Conservation (phyloP, 2,329 filamentous ascomycete genomes). For the Tolypocladium cylindrosporum region DNA sequence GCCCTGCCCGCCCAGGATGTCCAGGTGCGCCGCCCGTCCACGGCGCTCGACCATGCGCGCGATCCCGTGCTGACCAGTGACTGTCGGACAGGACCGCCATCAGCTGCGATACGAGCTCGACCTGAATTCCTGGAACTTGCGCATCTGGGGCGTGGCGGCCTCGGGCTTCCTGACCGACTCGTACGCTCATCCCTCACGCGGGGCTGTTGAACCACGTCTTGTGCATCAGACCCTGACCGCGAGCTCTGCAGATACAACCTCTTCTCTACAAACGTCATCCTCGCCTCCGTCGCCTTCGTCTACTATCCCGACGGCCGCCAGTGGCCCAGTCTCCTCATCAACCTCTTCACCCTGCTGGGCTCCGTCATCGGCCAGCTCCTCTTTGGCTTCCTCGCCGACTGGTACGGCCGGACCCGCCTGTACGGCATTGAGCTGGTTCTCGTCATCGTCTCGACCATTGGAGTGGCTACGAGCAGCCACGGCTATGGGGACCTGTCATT, state of each 20-base stretch:
- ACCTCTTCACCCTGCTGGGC: conserved; percentile 41
- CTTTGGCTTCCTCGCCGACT: conserved; percentile 44
- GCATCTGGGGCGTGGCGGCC: conserved; percentile 45
- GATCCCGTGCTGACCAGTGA: background rate
- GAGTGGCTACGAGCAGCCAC: conserved; percentile 40
- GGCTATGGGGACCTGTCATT: conserved; percentile 40
- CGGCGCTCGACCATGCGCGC: background rate
- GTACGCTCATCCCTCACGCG: conserved; percentile 20
- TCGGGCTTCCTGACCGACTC: conserved; percentile 45
- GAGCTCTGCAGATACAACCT: conserved; percentile 34
- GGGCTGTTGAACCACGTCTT: too few relatives aligned
- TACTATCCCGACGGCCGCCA: conserved; percentile 36
- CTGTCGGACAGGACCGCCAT: conserved; percentile 31
- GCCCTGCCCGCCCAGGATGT: conserved; percentile 38
- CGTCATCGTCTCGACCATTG: conserved; percentile 47
- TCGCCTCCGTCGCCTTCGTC: conserved; percentile 41
- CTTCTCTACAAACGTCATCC: conserved; percentile 44
- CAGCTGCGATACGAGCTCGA: conserved; percentile 44
- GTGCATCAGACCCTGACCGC: too few relatives aligned
- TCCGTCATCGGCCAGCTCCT: conserved; percentile 41
- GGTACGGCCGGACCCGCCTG: conserved; percentile 42
- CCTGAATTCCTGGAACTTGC: conserved; percentile 43
- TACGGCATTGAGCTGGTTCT: conserved; percentile 48
- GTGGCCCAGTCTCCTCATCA: conserved; percentile 38
- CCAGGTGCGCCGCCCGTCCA: conserved; percentile 26